phyloP scores from a whole-genome alignment of 768 basidiomycete species.

The Leucocoprinus sp. region DNA sequence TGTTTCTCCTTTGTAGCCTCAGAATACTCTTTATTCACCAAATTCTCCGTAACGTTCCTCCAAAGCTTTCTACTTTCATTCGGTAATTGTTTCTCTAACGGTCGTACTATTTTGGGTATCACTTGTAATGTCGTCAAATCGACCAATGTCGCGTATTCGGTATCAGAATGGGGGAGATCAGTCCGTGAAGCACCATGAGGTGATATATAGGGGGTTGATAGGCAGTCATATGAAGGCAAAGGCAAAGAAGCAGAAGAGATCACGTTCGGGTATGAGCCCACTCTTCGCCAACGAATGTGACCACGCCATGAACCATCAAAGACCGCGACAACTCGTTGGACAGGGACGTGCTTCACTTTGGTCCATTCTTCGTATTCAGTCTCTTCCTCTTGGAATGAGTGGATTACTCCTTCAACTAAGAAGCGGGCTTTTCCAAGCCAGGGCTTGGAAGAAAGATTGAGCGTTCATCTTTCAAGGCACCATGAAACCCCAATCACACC shows the following conservation, averaged over 20 bases:
- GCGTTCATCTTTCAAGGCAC: background rate
- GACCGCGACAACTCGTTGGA: slow-evolving; percentile 63
- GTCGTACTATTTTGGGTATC: slow-evolving; percentile 80
- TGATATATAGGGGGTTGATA: slow-evolving; percentile 28
- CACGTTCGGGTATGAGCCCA: slow-evolving; percentile 35
- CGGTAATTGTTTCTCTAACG: slow-evolving; percentile 68
- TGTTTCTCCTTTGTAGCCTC: slow-evolving; percentile 93
- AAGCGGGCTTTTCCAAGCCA: slow-evolving; percentile 90
- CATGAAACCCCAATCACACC: slow-evolving; percentile 5
- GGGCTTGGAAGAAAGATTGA: slow-evolving; percentile 36
- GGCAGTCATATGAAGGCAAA: slow-evolving; percentile 34
- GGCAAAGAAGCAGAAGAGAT: slow-evolving; percentile 39
- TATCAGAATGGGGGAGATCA: slow-evolving; percentile 33
- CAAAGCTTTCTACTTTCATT: slow-evolving; percentile 84
- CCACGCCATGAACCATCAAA: slow-evolving; percentile 89
- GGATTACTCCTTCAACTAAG: slow-evolving; percentile 82
- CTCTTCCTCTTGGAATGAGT: slow-evolving; percentile 64
- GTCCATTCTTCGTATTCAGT: slow-evolving; percentile 65
- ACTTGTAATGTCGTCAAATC: slow-evolving; percentile 65
- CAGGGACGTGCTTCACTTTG: slow-evolving; percentile 85
- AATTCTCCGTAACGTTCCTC: slow-evolving; percentile 69
- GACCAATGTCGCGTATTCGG: slow-evolving; percentile 60
- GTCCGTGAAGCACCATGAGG: slow-evolving; percentile 35
- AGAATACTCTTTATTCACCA: slow-evolving; percentile 78
- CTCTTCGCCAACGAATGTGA: slow-evolving; percentile 70